A percentile compares a stretch with the other conserved stretches of the same genome.
phyloP scores from a whole-genome alignment of 1,139 yeast species.

The Geotrichum candidum region DNA sequence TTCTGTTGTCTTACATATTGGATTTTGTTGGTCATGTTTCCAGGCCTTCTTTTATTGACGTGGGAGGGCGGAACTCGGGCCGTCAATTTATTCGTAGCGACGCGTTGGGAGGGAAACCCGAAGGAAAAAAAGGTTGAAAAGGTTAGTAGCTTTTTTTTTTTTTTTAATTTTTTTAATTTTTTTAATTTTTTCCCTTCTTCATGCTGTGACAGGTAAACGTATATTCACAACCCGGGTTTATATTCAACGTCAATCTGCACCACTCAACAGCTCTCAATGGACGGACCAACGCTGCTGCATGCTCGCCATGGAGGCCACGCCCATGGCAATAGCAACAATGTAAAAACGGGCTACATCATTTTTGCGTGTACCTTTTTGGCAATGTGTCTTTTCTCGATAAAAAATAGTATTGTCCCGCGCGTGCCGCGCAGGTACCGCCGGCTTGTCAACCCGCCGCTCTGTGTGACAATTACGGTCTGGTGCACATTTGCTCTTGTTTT shows the following conservation, averaged over 20 bases:
- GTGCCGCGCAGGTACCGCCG: slow-evolving; percentile 27
- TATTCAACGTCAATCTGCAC: background rate
- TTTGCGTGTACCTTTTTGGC: slow-evolving; percentile 35
- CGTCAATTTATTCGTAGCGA: background rate
- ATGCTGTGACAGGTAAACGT: background rate
- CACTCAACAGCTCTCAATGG: background rate
- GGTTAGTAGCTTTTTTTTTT: no score
- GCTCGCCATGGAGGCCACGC: slow-evolving; percentile 31
- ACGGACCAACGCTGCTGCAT: slow-evolving; percentile 5
- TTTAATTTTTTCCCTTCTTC: background rate
- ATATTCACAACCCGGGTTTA: background rate
- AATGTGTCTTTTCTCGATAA: slow-evolving; percentile 21
- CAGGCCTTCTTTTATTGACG: background rate
- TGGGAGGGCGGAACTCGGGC: background rate
- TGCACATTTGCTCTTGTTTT: slow-evolving; percentile 27
- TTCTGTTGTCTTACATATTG: background rate
- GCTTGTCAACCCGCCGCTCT: slow-evolving; percentile 30
- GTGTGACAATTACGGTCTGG: slow-evolving; percentile 38
- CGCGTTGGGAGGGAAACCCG: background rate
- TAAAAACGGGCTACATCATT: slow-evolving; percentile 47
- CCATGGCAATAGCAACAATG: slow-evolving; percentile 35
- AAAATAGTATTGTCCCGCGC: slow-evolving; percentile 31
- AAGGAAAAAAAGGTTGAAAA: background rate
- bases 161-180: background rate
- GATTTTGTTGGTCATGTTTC: background rate